These are phyloP conservation scores for Saitozyma podzolica DNA, from an alignment of 768 basidiomycete genomes.

Conservation along the genomic window DNA sequence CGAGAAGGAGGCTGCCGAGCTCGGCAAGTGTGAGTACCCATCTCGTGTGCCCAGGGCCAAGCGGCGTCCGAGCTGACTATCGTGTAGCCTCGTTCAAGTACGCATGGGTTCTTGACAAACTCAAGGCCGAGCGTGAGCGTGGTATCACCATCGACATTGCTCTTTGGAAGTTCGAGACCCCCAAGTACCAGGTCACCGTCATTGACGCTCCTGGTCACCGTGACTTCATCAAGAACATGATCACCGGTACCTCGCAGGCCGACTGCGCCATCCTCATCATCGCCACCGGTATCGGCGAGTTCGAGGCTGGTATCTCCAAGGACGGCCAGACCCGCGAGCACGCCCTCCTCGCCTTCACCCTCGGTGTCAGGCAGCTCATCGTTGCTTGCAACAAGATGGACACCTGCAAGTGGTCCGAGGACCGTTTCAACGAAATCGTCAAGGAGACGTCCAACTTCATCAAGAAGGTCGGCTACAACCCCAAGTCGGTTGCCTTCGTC, in stretches of 20 bases:
- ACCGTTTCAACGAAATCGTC: constrained; percentile 98
- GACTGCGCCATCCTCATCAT: constrained; percentile 99
- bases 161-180: constrained; percentile 99
- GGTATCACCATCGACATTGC: constrained; percentile 99
- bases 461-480: constrained; percentile 99
- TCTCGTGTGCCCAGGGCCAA: constrained; percentile 14
- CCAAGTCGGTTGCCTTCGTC: constrained; percentile 95
- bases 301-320: constrained; percentile 99
- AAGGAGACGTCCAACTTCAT: constrained; percentile 98
- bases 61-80: constrained; percentile 34
- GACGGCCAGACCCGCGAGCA: constrained; percentile 99
- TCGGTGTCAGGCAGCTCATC: constrained; percentile 99
- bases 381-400: constrained; percentile 98
- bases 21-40: constrained; percentile 98
- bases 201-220: constrained; percentile 96
- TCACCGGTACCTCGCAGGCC: constrained; percentile 99
- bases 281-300: constrained; percentile 98
- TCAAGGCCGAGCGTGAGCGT: constrained; percentile 99
- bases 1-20: constrained; percentile 99
- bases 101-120: constrained; percentile 99
- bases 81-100: constrained; percentile 57
- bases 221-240: constrained; percentile 99
- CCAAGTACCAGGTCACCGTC: constrained; percentile 84
- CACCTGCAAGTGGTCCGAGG: constrained; percentile 98
- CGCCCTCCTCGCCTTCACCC: constrained; percentile 98